A percentile compares a stretch with the other conserved stretches of the same genome.
Conservation (phyloP, 306 rosid genomes). For the Astragalus membranaceus region DNA sequence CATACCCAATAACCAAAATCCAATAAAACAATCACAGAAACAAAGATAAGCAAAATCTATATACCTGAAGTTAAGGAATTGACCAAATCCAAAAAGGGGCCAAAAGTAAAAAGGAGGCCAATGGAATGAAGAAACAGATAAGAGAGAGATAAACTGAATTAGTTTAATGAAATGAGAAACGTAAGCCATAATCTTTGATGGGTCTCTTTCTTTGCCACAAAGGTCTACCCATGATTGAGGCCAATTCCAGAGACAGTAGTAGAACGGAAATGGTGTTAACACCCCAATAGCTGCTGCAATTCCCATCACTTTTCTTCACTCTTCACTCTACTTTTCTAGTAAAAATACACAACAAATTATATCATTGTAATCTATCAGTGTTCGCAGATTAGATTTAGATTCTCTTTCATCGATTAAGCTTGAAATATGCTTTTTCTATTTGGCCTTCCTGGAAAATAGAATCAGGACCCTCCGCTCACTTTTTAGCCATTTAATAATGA, state of each 20-base stretch:
- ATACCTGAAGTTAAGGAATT: constrained; percentile 76
- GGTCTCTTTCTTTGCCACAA: constrained; percentile 70
- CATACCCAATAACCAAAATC: background rate
- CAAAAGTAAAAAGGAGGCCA: constrained; percentile 83
- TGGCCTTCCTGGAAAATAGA: too few species aligned
- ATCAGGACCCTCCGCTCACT: too few species aligned
- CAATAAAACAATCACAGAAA: background rate
- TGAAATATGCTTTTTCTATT: background rate
- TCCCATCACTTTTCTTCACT: constrained; percentile 24
- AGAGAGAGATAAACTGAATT: constrained; percentile 58
- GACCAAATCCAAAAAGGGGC: constrained; percentile 80
- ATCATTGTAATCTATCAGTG: too few species aligned
- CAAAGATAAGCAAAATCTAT: background rate
- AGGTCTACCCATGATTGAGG: constrained; percentile 76
- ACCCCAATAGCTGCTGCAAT: constrained; percentile 45
- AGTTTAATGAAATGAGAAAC: constrained; percentile 60
- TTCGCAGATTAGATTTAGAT: background rate
- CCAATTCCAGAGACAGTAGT: constrained; percentile 56
- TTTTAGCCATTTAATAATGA: background rate
- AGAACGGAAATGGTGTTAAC: constrained; percentile 67
- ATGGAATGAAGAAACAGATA: constrained; percentile 55
- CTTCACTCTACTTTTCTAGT: background rate
- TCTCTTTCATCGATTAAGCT: background rate
- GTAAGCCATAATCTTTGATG: constrained; percentile 62
- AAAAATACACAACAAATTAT: too few species aligned